phyloP scores from a whole-genome alignment of 1,284 basidiomycete species.

The Ustilago hordei region DNA sequence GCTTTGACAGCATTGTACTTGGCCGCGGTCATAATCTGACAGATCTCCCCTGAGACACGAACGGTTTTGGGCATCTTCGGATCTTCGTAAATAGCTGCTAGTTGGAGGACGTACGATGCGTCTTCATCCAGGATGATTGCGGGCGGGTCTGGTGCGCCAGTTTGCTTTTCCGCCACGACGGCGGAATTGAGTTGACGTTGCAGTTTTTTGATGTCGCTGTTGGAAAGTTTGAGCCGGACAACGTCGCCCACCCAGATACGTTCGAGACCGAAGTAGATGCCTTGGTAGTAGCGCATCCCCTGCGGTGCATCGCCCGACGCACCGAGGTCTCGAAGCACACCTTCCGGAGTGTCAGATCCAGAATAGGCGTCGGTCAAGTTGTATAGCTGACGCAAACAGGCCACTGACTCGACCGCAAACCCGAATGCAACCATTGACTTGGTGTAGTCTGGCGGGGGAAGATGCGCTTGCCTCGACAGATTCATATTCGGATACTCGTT shows the following conservation, averaged over 20 bases:
- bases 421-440: conserved; percentile 29
- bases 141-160: conserved; percentile 25
- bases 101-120: conserved; percentile 41
- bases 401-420: conserved; percentile 24
- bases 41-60: conserved; percentile 44
- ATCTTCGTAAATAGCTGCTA: conserved; percentile 44
- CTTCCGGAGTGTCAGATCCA: conserved; percentile 25
- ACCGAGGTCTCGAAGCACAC: conserved; percentile 34
- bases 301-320: conserved; percentile 6
- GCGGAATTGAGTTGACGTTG: conserved; percentile 41
- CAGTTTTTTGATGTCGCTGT: conserved; percentile 43
- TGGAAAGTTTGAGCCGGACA: conserved; percentile 47
- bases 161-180: conserved; percentile 26
- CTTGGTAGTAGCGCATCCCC: conserved; percentile 50
- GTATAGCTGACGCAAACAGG: conserved; percentile 32
- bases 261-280: conserved; percentile 55
- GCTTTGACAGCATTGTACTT: conserved; percentile 35
- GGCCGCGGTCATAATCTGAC: conserved; percentile 30
- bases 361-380: conserved; percentile 47
- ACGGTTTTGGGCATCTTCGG: conserved; percentile 25
- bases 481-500: conserved; percentile 30
- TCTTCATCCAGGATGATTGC: conserved; percentile 39
- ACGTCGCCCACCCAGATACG: conserved; percentile 62
- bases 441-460: conserved; percentile 18
- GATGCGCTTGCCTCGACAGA: conserved; percentile 21